Evolutionary conservation across 768 basidiomycete species (phyloP).

Genomic region (Xanthoconium purpureum): DNA sequence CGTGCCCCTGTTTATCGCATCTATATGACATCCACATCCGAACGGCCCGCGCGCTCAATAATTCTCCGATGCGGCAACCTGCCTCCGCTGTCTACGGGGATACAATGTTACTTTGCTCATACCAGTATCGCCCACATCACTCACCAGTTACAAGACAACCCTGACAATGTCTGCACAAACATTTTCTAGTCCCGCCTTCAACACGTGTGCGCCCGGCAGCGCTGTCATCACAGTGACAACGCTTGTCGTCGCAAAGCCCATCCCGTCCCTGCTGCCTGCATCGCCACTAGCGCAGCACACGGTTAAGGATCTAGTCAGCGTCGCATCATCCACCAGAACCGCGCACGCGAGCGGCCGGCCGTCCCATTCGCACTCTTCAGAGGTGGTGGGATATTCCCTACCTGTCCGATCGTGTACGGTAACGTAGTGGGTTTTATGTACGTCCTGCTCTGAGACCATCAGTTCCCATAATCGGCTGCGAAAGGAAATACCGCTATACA

Average conservation of each 20-base stretch:
- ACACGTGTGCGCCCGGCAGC: no score
- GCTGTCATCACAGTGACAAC: no score
- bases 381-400: neutral
- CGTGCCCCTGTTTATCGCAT: neutral
- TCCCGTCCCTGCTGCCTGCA: neutral
- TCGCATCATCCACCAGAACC: neutral
- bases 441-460: conserved; percentile 31
- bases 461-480: neutral
- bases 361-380: neutral
- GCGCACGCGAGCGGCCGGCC: neutral
- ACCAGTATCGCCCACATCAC: neutral
- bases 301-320: neutral
- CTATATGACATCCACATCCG: no score
- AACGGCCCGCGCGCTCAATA: no score
- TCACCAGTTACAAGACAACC: no score
- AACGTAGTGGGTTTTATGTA: no score
- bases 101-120: no score
- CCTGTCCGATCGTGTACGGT: neutral
- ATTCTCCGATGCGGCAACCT: no score
- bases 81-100: no score
- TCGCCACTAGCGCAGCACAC: neutral
- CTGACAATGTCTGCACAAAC: no score
- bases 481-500: neutral
- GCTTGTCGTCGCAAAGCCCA: neutral
- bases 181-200: no score